Base-by-base conservation (phyloP, 2,329 filamentous ascomycete genomes). In the Colletotrichum truncatum region DNA sequence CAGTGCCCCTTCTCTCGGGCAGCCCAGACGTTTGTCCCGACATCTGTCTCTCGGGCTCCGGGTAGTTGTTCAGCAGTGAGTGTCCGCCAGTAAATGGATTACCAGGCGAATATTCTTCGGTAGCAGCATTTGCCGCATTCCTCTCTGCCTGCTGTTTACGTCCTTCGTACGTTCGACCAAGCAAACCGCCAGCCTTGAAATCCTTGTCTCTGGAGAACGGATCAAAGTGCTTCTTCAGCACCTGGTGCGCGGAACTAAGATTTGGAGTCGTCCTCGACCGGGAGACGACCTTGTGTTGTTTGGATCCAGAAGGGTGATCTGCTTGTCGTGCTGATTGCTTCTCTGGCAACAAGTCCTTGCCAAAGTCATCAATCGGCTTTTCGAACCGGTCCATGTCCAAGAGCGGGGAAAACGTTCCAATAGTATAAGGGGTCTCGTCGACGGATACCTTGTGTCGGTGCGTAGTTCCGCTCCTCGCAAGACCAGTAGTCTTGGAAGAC, bases 321-420 rank as follows among this genome's bases (percentile, higher is more conserved):
- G 32, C 30, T 2, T 41, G 38, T n/a, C 34, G 51, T 30, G 41
- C 62, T 10, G 41, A 48, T 39, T 25, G 49, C 66, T 60, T 68
- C 60, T 75, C 64, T 1, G 75, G 71, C 14, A 76, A 70, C 60
- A 80, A 76, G 61, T 83, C 78, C 53, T 84, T 84, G 14, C 81
- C 81, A 55, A 83, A 84, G 12, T 85, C 80, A 11, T 84, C 84
- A 1, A 84, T 66, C 8, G 82, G 80, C 71, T 84, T 84, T 63
- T 87, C 83, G 70, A 90, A 88, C 7, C 84, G 81, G 38, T 85
- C 81, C 72, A 89, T 78, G 65, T 93, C 88, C 8, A 94, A 76
- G 4, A 94, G 77, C 1, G 92, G 91, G 69, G 88, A 83, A 75
- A 92, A 92, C 2, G 87, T 84, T 5, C 90, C 91, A 54, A 92